These are phyloP conservation scores for Penicillium ochrochloron DNA, from an alignment of 495 filamentous ascomycete species.

Conservation along the genomic window DNA sequence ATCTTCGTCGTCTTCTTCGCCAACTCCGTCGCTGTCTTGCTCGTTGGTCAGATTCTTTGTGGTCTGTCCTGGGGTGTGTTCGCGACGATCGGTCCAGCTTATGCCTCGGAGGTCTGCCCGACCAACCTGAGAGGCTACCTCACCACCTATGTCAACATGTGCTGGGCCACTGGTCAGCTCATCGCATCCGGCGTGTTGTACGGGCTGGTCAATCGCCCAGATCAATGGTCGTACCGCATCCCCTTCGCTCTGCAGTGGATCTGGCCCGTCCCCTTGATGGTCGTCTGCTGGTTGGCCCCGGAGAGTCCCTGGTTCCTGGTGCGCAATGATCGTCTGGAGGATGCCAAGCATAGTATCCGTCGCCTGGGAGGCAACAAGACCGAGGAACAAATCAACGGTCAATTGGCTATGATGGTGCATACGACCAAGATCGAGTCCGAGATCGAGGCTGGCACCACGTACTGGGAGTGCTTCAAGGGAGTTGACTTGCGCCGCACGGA, in stretches of 20 bases:
- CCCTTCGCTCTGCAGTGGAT: conserved; percentile 70
- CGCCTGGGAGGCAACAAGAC: conserved; percentile 57
- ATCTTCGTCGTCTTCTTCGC: conserved; percentile 62
- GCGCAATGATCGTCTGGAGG: conserved; percentile 56
- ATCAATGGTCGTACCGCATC: conserved; percentile 56
- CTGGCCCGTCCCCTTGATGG: conserved; percentile 63
- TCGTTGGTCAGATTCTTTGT: conserved; percentile 50
- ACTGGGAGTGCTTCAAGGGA: conserved; percentile 73
- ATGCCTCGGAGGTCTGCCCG: conserved; percentile 66
- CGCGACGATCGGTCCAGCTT: conserved; percentile 61
- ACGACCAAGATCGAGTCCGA: conserved; percentile 64
- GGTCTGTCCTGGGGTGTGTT: conserved; percentile 59
- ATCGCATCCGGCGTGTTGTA: conserved; percentile 59
- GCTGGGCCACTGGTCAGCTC: conserved; percentile 70
- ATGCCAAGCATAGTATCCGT: conserved; percentile 46
- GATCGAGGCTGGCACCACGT: conserved; percentile 60
- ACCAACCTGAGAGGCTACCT: conserved; percentile 59
- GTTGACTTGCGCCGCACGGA: conserved; percentile 71
- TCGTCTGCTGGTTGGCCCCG: conserved; percentile 60
- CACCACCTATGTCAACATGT: conserved; percentile 66
- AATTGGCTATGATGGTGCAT: conserved; percentile 63
- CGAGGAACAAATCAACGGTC: conserved; percentile 41
- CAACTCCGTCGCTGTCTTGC: conserved; percentile 43
- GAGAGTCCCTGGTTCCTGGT: conserved; percentile 69
- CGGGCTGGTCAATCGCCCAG: conserved; percentile 42